These are phyloP conservation scores for Sapria himalayana DNA, from an alignment of 345 rosid genomes.

Conservation along the genomic window DNA sequence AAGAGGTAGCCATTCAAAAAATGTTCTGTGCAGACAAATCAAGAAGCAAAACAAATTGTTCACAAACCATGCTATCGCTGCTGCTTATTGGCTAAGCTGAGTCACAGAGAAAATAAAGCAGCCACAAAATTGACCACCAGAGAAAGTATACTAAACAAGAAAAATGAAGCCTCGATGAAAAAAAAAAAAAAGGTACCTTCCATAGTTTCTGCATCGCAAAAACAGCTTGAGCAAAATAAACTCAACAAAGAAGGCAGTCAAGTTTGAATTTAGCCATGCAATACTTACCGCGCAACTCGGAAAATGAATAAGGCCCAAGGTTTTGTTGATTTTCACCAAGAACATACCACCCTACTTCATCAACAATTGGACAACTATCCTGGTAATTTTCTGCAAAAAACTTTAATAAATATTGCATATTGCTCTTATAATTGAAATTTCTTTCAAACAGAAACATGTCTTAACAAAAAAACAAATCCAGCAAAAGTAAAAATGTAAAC, in stretches of 20 bases:
- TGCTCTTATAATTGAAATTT: too few relatives aligned
- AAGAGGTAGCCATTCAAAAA: conserved; percentile 50
- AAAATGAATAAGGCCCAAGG: conserved; percentile 51
- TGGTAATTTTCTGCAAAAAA: too few relatives aligned
- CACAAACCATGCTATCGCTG: conserved; percentile 22
- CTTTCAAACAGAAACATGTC: too few relatives aligned
- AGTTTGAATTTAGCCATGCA: conserved; percentile 5
- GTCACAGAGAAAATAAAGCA: conserved; percentile 12
- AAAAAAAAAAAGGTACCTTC: neutral
- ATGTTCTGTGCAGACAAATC: conserved; percentile 60
- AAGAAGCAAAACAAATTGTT: conserved; percentile 23
- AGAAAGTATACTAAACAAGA: neutral
- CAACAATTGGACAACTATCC: too few relatives aligned
- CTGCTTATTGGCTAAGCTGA: conserved; percentile 10
- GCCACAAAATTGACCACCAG: conserved; percentile 11
- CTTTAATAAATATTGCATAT: too few relatives aligned
- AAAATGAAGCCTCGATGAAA: neutral
- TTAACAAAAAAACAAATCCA: too few relatives aligned
- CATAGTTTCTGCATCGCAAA: conserved; percentile 1
- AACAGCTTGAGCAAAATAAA: neutral
- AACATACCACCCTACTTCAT: conserved; percentile 54
- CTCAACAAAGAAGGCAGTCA: conserved; percentile 7
- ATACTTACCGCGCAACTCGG: conserved; percentile 54
- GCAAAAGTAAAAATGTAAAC: too few relatives aligned
- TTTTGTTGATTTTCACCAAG: conserved; percentile 49